Evolutionary conservation across 345 rosid genomes (phyloP), one percentile per base, ranked within the genome.

Genomic region (Pistacia vera): DNA sequence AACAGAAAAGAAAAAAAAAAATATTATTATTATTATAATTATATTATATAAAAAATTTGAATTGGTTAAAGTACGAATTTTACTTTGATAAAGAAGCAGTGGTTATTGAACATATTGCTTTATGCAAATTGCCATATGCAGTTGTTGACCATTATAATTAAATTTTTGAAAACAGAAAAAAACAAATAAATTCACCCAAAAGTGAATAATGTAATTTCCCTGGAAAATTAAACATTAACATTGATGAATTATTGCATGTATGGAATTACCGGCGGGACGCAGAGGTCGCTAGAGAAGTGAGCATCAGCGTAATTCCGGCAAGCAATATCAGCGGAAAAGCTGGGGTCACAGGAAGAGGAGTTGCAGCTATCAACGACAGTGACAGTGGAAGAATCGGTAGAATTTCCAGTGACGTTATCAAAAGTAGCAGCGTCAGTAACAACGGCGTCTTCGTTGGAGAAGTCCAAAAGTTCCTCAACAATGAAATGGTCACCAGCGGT

Each of bases 401-500:
- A 84, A 80, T 83, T 77, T 6, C 78, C 90, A 38, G 79, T 72
- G 65, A 79, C 76, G 65, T 74, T 62, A 44, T 75, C 90, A n/a
- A 71, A 46, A 17, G 79, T 65, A 14, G 73, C 63, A 8, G 25
- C 80, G 25, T 86, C 91, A 28, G 78, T 82, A 14, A 82, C 74
- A 22, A 79, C 86, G 80, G 85, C 85, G 57, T 90, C 95, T 14
- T 90, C 94, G 79, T 92, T 89, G 75, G 98, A 89, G 82, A 93
- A 93, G 80, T 96, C 95, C 18, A 95, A 72, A 11, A 96, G 94
- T 76, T 96, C 99, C 77, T 96, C 99, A 3, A 96, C 98, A 8
- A 83, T 82, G 85, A 96, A 96, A 72, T 92, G 94, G 72, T 95
- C 95, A 4, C 80, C 80, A 9, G 71, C 76, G 44, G 51, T 22